Conservation (phyloP, 768 basidiomycete species). For the Hygrocybe punicea region DNA sequence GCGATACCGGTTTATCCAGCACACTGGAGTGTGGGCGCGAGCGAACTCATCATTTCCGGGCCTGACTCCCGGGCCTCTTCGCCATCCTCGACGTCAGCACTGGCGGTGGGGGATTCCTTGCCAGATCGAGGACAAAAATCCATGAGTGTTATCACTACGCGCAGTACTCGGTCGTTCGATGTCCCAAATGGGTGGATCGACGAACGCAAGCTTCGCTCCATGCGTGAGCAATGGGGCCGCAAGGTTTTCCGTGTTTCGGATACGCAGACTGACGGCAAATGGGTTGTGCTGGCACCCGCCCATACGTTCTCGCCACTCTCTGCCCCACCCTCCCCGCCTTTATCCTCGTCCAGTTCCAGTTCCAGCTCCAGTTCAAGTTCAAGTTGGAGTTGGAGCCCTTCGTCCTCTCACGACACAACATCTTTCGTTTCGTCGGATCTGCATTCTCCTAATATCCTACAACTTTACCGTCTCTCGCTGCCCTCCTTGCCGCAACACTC, state of each 20-base stretch:
- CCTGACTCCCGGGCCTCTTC: conserved; percentile 13
- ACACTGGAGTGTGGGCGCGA: conserved; percentile 77
- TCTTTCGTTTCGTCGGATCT: background rate
- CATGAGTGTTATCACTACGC: conserved; percentile 53
- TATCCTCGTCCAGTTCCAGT: conserved; percentile 18
- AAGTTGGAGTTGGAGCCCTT: conserved; percentile 26
- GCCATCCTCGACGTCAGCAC: conserved; percentile 4
- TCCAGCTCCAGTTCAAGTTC: conserved; percentile 12
- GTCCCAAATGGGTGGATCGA: conserved; percentile 72
- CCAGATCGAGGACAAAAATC: conserved; percentile 23
- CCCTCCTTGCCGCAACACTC: conserved; percentile 40
- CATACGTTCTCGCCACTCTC: too few relatives aligned
- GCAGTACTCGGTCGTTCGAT: conserved; percentile 67
- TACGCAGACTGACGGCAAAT: conserved; percentile 81
- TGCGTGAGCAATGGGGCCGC: conserved; percentile 77
- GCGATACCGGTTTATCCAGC: conserved; percentile 73
- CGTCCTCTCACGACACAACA: conserved; percentile 8
- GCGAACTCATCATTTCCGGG: conserved; percentile 66
- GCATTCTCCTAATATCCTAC: conserved; percentile 52
- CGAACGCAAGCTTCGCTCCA: conserved; percentile 52
- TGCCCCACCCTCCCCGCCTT: conserved; percentile 13
- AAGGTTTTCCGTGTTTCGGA: conserved; percentile 69
- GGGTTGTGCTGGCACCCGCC: conserved; percentile 70
- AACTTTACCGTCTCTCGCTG: conserved; percentile 70
- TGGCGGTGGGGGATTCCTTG: background rate